These are phyloP conservation scores for Melaleuca alternifolia DNA, from an alignment of 345 rosid genomes.

Conservation along the genomic window DNA sequence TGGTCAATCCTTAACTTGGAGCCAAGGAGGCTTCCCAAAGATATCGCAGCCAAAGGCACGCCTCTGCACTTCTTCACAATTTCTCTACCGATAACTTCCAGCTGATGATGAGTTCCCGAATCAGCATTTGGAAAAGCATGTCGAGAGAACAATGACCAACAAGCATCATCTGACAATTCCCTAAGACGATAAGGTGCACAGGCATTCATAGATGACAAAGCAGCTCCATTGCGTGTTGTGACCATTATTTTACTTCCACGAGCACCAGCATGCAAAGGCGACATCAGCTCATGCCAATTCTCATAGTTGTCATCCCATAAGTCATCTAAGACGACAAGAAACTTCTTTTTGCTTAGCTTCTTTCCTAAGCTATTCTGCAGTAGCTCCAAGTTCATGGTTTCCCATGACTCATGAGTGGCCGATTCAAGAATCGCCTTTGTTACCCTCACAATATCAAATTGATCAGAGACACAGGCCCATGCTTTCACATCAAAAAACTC, in stretches of 20 bases:
- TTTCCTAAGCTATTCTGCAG: not conserved
- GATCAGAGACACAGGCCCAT: conserved; percentile 20
- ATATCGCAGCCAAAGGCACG: conserved; percentile 9
- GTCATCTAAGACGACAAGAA: conserved; percentile 30
- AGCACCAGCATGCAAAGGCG: not conserved
- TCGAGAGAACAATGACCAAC: not conserved
- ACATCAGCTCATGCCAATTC: not conserved
- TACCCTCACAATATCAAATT: not conserved
- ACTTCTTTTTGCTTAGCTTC: conserved; percentile 19
- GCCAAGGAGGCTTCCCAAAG: conserved; percentile 7
- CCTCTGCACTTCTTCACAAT: conserved; percentile 4
- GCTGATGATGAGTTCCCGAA: not conserved
- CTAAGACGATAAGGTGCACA: not conserved
- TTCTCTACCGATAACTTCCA: not conserved
- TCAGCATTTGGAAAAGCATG: conserved; percentile 1
- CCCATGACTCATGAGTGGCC: not conserved
- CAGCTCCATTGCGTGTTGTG: conserved; percentile 3
- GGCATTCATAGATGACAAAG: not conserved
- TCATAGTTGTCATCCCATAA: conserved; percentile 20
- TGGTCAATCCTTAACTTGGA: not conserved
- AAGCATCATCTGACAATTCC: not conserved
- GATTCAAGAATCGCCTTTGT: conserved; percentile 6
- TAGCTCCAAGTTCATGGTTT: not conserved
- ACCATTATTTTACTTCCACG: conserved; percentile 6
- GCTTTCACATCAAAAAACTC: not conserved